Conservation (phyloP, 2,329 filamentous ascomycete species). For the Ascochyta pisi region DNA sequence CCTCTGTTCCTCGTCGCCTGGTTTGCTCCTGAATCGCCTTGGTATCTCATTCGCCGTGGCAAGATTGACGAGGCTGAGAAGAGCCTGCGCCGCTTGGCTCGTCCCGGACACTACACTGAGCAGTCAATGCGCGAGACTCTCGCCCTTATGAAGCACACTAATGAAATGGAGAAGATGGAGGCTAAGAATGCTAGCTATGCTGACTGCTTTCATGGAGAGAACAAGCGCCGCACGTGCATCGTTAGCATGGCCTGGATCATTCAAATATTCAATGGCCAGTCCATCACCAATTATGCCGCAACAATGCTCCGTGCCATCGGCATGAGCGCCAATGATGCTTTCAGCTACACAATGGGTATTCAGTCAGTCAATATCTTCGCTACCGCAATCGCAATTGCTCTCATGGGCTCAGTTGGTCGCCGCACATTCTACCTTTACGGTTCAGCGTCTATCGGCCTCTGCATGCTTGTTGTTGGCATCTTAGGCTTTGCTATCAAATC, state of each 20-base stretch:
- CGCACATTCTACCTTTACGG: slow-evolving; percentile 76
- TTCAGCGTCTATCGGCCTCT: slow-evolving; percentile 62
- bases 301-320: slow-evolving; percentile 48
- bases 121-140: slow-evolving; percentile 64
- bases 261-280: slow-evolving; percentile 42
- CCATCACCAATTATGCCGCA: slow-evolving; percentile 38
- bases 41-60: slow-evolving; percentile 72
- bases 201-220: slow-evolving; percentile 80
- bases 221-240: slow-evolving; percentile 77
- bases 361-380: slow-evolving; percentile 71
- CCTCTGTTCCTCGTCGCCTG: slow-evolving; percentile 68
- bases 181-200: slow-evolving; percentile 70
- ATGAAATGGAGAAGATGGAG: slow-evolving; percentile 74
- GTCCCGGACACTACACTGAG: slow-evolving; percentile 62
- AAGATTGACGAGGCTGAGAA: slow-evolving; percentile 66
- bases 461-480: slow-evolving; percentile 59
- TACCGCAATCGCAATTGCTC: slow-evolving; percentile 76
- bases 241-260: slow-evolving; percentile 57
- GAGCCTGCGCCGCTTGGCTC: slow-evolving; percentile 59
- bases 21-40: slow-evolving; percentile 72
- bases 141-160: slow-evolving; percentile 84
- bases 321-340: slow-evolving; percentile 51
- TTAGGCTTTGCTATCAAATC: slow-evolving; percentile 18
- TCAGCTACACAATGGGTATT: slow-evolving; percentile 56
- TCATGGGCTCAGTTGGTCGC: slow-evolving; percentile 79